Evolutionary conservation across 345 rosid genomes (phyloP), one percentile per base, ranked within the genome.

Genomic region (Citrus glauca): DNA sequence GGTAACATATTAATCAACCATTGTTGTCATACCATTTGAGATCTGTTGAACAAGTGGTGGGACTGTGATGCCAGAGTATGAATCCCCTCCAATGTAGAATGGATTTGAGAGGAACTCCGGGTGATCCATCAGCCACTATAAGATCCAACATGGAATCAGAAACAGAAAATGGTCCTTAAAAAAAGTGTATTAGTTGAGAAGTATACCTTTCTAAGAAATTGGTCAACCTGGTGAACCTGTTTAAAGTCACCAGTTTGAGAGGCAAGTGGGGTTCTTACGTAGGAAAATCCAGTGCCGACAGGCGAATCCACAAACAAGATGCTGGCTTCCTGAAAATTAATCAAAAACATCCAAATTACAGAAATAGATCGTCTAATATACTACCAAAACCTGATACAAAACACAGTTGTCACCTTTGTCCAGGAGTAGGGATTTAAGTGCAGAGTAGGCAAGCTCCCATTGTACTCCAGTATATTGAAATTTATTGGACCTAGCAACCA

Each of bases 261-360:
- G 56, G 92, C 92, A 40, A 22, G 37, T 7, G 1, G 53, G 74
- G 79, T 87, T 80, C 60, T 84, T 5, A 90, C 86, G 59, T 86
- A 94, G 38, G 98, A 94, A 82, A 82, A 94, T 38, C 97, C 98
- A 45, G 95, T 86, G 27, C 95, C 94, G 7, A 87, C 91, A 7
- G 98, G 98, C 53, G 89, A 83, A 81, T 92, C 98, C 32, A 92
- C 59, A 80, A 92, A 90, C 75, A 90, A 83, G 71, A 94, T 83
- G 88, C 84, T 92, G 25, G 95, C 85, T 33, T 85, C 89, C 94
- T 89, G 81, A 77, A 77, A 68, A 27, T 67, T 60, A 35, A 76
- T 25, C 9, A 67, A 33, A 22, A 56, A 14, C 19, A 1, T 30
- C 6, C 24, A 59, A 42, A 30, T 35, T 20, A 60, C 25, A 62